Evolutionary conservation across 225 moss, liverwort and hornwort species (phyloP).

Genomic region (Physcomitrellopsis africana): DNA sequence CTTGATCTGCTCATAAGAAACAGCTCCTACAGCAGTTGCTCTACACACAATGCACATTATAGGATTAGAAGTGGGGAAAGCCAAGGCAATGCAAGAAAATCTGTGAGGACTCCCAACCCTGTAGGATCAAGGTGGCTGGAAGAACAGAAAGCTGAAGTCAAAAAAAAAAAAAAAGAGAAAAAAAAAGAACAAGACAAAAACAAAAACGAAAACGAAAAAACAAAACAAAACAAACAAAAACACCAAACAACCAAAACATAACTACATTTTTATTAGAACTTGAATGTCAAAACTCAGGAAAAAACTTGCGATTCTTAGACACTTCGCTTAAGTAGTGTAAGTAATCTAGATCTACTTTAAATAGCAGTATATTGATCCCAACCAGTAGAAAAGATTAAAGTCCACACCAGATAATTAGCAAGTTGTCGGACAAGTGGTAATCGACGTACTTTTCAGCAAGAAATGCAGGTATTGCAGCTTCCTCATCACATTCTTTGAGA

Average conservation of each 20-base stretch:
- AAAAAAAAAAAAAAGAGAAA: too few relatives aligned
- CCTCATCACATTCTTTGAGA: conserved; percentile 95
- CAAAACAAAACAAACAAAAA: too few relatives aligned
- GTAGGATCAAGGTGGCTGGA: too few relatives aligned
- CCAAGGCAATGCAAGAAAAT: neutral
- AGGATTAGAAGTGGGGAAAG: conserved; percentile 11
- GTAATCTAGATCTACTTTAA: too few relatives aligned
- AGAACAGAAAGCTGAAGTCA: too few relatives aligned
- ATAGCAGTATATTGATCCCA: neutral
- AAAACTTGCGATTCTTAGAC: too few relatives aligned
- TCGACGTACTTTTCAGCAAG: conserved; percentile 69
- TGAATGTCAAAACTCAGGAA: too few relatives aligned
- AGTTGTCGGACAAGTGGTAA: conserved; percentile 13
- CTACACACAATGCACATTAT: conserved; percentile 38
- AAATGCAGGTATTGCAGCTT: conserved; percentile 79
- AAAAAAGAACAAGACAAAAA: too few relatives aligned
- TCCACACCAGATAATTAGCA: conserved; percentile 1
- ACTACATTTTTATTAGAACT: too few relatives aligned
- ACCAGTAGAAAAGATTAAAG: conserved; percentile 4
- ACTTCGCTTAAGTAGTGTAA: too few relatives aligned
- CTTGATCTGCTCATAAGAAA: conserved; percentile 72
- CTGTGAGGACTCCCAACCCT: neutral
- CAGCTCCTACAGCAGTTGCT: conserved; percentile 82
- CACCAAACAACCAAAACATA: too few relatives aligned
- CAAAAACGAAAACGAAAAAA: too few relatives aligned